phyloP scores from a whole-genome alignment of 73 alveolate genomes.

The Paramecium caudatum region DNA sequence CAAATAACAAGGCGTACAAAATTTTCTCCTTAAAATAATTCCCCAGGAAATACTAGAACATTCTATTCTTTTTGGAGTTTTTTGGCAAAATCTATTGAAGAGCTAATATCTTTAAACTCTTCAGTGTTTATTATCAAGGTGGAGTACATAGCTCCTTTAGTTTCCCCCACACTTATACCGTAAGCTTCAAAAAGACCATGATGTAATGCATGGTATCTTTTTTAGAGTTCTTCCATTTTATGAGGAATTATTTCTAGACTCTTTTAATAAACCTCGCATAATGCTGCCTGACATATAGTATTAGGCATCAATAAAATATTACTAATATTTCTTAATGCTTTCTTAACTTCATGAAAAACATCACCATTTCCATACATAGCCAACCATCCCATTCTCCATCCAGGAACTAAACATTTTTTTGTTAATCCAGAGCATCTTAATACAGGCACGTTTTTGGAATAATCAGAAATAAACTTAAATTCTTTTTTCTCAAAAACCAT shows the following conservation, averaged over 20 bases:
- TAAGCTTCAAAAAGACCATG: conserved; percentile 59
- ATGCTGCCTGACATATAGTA: conserved; percentile 65
- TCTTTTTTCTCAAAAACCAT: conserved; percentile 68
- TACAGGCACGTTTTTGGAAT: conserved; percentile 67
- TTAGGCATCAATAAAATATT: conserved; percentile 74
- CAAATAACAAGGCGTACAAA: conserved; percentile 74
- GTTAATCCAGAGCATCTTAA: conserved; percentile 69
- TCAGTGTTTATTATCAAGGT: conserved; percentile 52
- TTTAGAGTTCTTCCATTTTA: conserved; percentile 65
- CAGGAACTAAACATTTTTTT: conserved; percentile 76
- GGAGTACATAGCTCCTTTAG: conserved; percentile 74
- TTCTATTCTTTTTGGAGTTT: conserved; percentile 63
- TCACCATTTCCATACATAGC: conserved; percentile 69
- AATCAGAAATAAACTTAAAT: conserved; percentile 60
- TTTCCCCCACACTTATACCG: conserved; percentile 75
- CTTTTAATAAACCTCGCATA: conserved; percentile 60
- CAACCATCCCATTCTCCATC: conserved; percentile 78
- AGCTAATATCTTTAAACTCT: conserved; percentile 53
- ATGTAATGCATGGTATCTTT: conserved; percentile 55
- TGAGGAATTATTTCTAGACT: conserved; percentile 57
- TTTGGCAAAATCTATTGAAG: conserved; percentile 70
- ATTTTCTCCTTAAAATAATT: conserved; percentile 69
- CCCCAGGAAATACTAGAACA: conserved; percentile 76
- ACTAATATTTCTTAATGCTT: conserved; percentile 62
- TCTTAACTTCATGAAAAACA: conserved; percentile 60